Percentiles rank a stretch among this genome's conserved stretches.
Evolutionary conservation across 345 rosid genomes (phyloP).

Genomic region (Lepidium africanum): DNA sequence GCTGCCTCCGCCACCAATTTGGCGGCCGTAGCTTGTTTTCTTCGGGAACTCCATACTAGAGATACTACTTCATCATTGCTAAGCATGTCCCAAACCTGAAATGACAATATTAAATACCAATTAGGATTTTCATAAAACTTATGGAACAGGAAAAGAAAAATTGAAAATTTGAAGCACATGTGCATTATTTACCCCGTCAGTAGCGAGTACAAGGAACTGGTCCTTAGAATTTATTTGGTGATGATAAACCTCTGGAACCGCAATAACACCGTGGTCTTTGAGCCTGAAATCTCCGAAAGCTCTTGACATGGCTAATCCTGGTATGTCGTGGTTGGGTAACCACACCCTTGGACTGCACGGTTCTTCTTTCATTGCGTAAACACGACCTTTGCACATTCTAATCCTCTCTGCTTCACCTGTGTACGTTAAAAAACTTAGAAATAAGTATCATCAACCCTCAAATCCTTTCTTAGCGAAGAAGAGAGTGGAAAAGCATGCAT

Average conservation of each 20-base stretch:
- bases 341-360: slow-evolving; percentile 75
- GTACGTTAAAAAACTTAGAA: not conserved
- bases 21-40: slow-evolving; percentile 33
- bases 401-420: slow-evolving; percentile 85
- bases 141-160: not conserved
- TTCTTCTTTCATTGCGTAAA: slow-evolving; percentile 55
- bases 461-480: not conserved
- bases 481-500: slow-evolving; percentile 18
- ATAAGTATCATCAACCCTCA: not conserved
- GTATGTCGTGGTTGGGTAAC: slow-evolving; percentile 68
- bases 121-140: not conserved
- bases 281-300: slow-evolving; percentile 81
- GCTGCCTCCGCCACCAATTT: slow-evolving; percentile 70
- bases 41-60: slow-evolving; percentile 36
- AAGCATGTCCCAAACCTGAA: slow-evolving; percentile 82
- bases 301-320: slow-evolving; percentile 98
- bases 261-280: slow-evolving; percentile 65
- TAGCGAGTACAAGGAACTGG: slow-evolving; percentile 66
- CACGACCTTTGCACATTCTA: slow-evolving; percentile 62
- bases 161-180: not conserved
- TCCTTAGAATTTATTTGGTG: slow-evolving; percentile 48
- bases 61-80: slow-evolving; percentile 53
- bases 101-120: not conserved
- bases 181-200: slow-evolving; percentile 55
- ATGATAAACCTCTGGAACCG: slow-evolving; percentile 55